phyloP scores from a whole-genome alignment of 306 rosid species.

The Glycine latifolia region DNA sequence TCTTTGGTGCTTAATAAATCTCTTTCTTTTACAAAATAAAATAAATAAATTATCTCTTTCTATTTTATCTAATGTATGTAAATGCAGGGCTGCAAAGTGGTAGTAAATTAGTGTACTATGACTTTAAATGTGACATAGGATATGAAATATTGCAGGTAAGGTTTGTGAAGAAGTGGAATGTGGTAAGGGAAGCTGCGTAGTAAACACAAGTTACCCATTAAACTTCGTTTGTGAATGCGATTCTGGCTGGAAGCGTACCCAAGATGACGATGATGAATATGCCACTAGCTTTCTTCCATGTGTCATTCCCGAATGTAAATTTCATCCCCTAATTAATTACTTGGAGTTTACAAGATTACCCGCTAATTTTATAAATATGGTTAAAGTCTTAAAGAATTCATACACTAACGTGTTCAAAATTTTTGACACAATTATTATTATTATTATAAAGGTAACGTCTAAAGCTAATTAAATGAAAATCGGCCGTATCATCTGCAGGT shows the following conservation, averaged over 20 bases:
- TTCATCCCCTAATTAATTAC: neutral
- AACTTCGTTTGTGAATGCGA: conserved; percentile 71
- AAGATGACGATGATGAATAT: conserved; percentile 44
- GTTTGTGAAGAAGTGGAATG: conserved; percentile 73
- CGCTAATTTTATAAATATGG: neutral
- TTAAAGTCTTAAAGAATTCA: neutral
- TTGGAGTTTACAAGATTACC: too few species aligned
- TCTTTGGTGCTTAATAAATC: conserved; percentile 46
- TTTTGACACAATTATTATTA: neutral
- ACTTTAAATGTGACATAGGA: neutral
- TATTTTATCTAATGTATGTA: neutral
- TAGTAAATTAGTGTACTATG: neutral
- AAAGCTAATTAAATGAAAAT: neutral
- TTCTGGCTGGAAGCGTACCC: conserved; percentile 70
- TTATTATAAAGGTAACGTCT: neutral
- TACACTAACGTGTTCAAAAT: neutral
- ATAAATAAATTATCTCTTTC: neutral
- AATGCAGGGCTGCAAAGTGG: neutral
- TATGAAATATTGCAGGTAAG: conserved; percentile 51
- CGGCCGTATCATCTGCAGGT: conserved; percentile 54
- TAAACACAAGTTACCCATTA: conserved; percentile 43
- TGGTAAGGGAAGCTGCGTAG: conserved; percentile 72
- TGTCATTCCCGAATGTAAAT: conserved; percentile 81
- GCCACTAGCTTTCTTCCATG: conserved; percentile 78
- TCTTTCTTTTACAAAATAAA: neutral